Evolutionary conservation across 116 monocot species (phyloP).

Genomic region (Posidonia oceanica): DNA sequence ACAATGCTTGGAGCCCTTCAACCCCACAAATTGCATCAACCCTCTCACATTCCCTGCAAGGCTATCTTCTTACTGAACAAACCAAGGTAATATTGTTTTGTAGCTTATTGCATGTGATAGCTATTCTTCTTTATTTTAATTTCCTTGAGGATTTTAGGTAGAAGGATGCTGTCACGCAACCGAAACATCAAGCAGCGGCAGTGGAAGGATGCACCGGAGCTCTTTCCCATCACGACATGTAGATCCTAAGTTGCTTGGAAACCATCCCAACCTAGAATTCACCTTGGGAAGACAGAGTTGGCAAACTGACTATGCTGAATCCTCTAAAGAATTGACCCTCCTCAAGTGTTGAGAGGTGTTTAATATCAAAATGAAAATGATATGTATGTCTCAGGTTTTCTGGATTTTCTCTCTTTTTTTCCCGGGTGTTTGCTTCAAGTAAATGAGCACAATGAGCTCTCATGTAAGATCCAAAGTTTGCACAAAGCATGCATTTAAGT

Average conservation of each 20-base stretch:
- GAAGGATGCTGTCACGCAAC: not conserved
- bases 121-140: too few species aligned
- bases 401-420: too few species aligned
- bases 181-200: not conserved
- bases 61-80: not conserved
- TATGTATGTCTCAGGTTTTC: too few species aligned
- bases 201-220: not conserved
- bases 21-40: not conserved
- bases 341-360: slow-evolving; percentile 10
- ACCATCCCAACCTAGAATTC: slow-evolving; percentile 53
- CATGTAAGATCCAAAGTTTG: too few species aligned
- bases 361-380: too few species aligned
- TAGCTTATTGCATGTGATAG: too few species aligned
- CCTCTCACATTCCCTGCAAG: not conserved
- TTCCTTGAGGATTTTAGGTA: not conserved
- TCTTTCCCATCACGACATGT: not conserved
- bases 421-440: too few species aligned
- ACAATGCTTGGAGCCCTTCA: slow-evolving; percentile 11
- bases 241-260: not conserved
- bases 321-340: slow-evolving; percentile 31
- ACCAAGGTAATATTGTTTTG: not conserved
- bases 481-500: too few species aligned
- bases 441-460: too few species aligned
- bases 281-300: slow-evolving; percentile 66
- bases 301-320: slow-evolving; percentile 18